Percentiles rank a stretch among this genome's conserved stretches.
Conservation (phyloP, 2,329 filamentous ascomycete genomes). For the Ceratocystis variospora region DNA sequence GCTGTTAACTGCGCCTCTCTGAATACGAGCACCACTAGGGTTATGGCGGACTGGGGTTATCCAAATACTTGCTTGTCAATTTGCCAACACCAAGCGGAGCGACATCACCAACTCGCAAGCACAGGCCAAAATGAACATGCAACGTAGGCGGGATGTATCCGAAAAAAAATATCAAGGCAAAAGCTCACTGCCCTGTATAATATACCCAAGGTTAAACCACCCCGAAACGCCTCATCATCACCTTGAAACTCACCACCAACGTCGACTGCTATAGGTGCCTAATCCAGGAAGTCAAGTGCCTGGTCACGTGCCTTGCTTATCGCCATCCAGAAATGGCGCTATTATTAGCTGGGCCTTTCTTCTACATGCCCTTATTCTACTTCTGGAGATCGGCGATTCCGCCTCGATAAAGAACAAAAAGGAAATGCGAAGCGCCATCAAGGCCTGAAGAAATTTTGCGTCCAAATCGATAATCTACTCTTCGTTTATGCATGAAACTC, state of each 20-base stretch:
- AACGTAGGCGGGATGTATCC: not conserved
- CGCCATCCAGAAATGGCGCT: not conserved
- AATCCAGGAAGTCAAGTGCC: not conserved
- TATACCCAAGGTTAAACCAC: not conserved
- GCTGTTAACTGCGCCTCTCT: too few relatives aligned
- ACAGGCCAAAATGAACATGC: not conserved
- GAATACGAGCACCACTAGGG: too few relatives aligned
- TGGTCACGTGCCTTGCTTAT: not conserved
- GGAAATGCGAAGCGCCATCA: not conserved
- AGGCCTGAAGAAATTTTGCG: not conserved
- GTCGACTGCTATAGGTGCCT: not conserved
- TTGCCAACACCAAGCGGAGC: too few relatives aligned
- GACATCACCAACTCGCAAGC: not conserved
- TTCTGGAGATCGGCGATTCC: not conserved
- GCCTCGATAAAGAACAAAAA: not conserved
- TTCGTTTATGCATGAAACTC: too few relatives aligned
- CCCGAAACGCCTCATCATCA: too few relatives aligned
- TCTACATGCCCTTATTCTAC: not conserved
- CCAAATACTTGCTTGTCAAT: too few relatives aligned
- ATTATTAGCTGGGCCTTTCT: not conserved
- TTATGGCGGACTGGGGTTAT: too few relatives aligned
- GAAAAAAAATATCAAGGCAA: not conserved
- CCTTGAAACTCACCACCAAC: not conserved
- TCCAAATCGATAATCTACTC: not conserved
- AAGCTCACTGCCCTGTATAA: too few relatives aligned